These are phyloP conservation scores for Yamadazyma sp. DNA, from an alignment of 805 yeast species.

Conservation along the genomic window DNA sequence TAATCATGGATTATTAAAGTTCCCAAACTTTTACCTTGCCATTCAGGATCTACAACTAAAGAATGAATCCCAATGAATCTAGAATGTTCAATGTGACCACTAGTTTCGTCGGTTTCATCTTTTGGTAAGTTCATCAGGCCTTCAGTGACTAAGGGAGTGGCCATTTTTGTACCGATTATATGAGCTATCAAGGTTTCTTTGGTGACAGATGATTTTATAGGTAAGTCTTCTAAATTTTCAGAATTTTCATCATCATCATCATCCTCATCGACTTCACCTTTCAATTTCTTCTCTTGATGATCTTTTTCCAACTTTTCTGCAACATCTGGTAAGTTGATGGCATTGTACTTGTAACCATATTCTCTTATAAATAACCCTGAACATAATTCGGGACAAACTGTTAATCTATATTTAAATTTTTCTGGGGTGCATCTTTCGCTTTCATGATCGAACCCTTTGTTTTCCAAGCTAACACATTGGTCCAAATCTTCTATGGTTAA, in stretches of 20 bases:
- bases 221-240: slow-evolving; percentile 38
- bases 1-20: slow-evolving; percentile 82
- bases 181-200: slow-evolving; percentile 76
- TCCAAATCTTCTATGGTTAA: slow-evolving; percentile 70
- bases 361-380: slow-evolving; percentile 82
- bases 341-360: slow-evolving; percentile 46
- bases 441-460: slow-evolving; percentile 59
- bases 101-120: slow-evolving; percentile 21
- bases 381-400: slow-evolving; percentile 84
- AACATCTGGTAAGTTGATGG: slow-evolving; percentile 39
- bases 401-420: slow-evolving; percentile 63
- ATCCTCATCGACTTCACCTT: slow-evolving; percentile 14
- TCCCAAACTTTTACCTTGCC: slow-evolving; percentile 80
- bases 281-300: slow-evolving; percentile 15
- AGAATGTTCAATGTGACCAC: slow-evolving; percentile 77
- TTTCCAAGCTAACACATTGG: slow-evolving; percentile 60
- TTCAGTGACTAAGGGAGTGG: slow-evolving; percentile 47
- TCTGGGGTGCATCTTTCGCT: slow-evolving; percentile 67
- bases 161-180: slow-evolving; percentile 72
- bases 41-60: slow-evolving; percentile 70
- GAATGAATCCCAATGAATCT: slow-evolving; percentile 78
- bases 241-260: slow-evolving; percentile 16
- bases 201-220: slow-evolving; percentile 47
- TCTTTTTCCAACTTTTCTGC: slow-evolving; percentile 33
- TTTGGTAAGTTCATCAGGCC: slow-evolving; percentile 61